Base-by-base conservation (phyloP, 129 eudicot species). In the Helianthus tuberosus region DNA sequence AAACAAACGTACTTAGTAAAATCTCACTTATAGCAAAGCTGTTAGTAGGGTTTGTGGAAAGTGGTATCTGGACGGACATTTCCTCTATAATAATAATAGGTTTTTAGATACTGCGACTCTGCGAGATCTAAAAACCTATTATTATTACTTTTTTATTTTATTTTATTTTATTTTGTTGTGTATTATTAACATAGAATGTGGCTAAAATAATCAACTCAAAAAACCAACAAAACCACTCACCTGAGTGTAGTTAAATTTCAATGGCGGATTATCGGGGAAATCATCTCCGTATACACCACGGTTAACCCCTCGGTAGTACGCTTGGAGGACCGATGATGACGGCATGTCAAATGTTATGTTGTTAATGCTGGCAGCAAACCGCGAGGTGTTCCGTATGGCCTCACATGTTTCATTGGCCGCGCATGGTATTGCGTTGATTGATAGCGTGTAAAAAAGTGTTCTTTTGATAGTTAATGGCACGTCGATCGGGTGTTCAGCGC, bases 261-360 rank as follows among this genome's bases (percentile, higher is more conserved):
- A 62, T 1, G 86, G 86, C 0, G 97, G 97, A 2, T 48, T 13
- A n/a, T 75, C 79, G 0, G 94, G 94, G 54, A 88, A 88, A 32
- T 70, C 74, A 2, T 47, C 48, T 0, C 69, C 81, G n/a, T 78
- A 88, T 1, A 91, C 89, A 0, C 96, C 91, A 5, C 27, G 52
- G 6, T 58, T 77, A 0, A 71, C 1, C 5, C 78, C 72, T 8
- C 87, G 27, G 47, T 82, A 84, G 48, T 84, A 87, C 0, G 87
- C 85, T 20, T 72, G 72, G 1, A 87, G 81, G 29, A 87, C 64
- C 14, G 82, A 73, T n/a, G 83, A 63, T 14, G 55, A 32, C 0
- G 93, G 93, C 52, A 46, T 3, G 3, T 20, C 76, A 15, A 85
- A 83, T 0, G 84, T 69, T 10, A 88, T 51, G 75, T 88, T 88